Evolutionary conservation across 1,139 yeast species (phyloP).

Genomic region (Geotrichum reessii): DNA sequence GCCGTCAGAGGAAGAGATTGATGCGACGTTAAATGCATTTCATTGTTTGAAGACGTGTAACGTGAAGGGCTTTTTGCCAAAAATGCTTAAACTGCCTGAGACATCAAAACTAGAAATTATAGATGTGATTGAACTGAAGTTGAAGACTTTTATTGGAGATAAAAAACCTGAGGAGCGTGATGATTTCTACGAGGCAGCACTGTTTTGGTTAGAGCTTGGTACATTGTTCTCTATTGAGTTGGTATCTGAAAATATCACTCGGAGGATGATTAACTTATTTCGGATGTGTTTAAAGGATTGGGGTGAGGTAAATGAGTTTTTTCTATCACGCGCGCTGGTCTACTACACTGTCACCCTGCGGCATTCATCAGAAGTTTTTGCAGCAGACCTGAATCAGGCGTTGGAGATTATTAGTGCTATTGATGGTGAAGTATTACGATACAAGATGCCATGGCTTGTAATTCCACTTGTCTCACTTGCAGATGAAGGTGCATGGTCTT

Average conservation of each 20-base stretch:
- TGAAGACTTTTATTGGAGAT: constrained; percentile 27
- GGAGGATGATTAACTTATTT: constrained; percentile 30
- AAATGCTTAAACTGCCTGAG: constrained; percentile 2
- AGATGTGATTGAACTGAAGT: constrained; percentile 24
- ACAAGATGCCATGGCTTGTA: constrained; percentile 27
- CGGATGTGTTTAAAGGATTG: constrained; percentile 23
- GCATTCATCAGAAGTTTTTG: constrained; percentile 46
- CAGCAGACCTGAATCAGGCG: constrained; percentile 6
- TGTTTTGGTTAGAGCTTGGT: constrained; percentile 27
- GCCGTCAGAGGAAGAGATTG: constrained; percentile 89
- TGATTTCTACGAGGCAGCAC: constrained; percentile 16
- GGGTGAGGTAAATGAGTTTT: constrained; percentile 29
- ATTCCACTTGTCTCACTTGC: constrained; percentile 51
- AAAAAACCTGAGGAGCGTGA: constrained; percentile 21
- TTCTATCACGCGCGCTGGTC: constrained; percentile 29
- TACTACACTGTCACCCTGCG: constrained; percentile 26
- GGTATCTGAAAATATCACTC: constrained; percentile 6
- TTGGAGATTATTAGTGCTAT: constrained; percentile 11
- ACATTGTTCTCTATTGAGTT: constrained; percentile 22
- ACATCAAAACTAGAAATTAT: constrained; percentile 4
- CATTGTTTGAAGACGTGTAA: constrained; percentile 73
- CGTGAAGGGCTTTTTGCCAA: constrained; percentile 46
- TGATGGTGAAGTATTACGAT: constrained; percentile 18
- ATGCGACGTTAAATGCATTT: constrained; percentile 70
- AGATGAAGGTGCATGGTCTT: constrained; percentile 47